phyloP scores from a whole-genome alignment of 208 protist genomes.

The Acanthamoeba sp. region DNA sequence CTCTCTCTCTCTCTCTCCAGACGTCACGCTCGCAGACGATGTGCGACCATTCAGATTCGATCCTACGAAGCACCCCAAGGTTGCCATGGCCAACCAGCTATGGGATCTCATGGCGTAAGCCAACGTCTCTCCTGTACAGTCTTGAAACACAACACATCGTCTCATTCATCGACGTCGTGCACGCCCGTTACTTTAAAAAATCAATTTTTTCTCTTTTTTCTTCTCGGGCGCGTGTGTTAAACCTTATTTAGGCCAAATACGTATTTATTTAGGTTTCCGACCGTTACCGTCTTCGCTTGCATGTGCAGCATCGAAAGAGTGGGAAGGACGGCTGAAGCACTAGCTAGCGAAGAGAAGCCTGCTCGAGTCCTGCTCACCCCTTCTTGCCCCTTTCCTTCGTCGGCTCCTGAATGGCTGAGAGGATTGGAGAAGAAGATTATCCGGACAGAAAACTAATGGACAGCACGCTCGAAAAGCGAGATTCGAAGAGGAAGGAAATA shows the following conservation, averaged over 20 bases:
- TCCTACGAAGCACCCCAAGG: not conserved
- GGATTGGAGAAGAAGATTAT: not conserved
- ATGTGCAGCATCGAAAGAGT: not conserved
- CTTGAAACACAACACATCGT: too few species aligned
- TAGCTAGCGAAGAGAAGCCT: not conserved
- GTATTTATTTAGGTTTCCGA: not conserved
- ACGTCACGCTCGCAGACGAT: not conserved
- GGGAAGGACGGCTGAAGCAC: too few species aligned
- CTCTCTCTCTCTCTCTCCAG: not conserved
- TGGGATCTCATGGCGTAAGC: conserved; percentile 1
- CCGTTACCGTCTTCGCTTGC: not conserved
- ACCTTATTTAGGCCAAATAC: not conserved
- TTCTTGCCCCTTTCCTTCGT: not conserved
- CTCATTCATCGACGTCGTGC: not conserved
- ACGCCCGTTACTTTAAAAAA: too few species aligned
- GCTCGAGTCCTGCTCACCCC: too few species aligned
- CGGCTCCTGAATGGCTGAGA: not conserved
- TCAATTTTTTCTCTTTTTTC: not conserved
- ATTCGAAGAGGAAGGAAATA: not conserved
- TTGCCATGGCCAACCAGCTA: not conserved
- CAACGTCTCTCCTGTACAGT: not conserved
- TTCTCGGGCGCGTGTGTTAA: not conserved
- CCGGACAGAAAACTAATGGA: not conserved
- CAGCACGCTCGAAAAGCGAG: not conserved
- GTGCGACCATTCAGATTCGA: conserved; percentile 1